These are phyloP conservation scores for Ajuga reptans DNA, from an alignment of 305 asterid species.

Conservation along the genomic window DNA sequence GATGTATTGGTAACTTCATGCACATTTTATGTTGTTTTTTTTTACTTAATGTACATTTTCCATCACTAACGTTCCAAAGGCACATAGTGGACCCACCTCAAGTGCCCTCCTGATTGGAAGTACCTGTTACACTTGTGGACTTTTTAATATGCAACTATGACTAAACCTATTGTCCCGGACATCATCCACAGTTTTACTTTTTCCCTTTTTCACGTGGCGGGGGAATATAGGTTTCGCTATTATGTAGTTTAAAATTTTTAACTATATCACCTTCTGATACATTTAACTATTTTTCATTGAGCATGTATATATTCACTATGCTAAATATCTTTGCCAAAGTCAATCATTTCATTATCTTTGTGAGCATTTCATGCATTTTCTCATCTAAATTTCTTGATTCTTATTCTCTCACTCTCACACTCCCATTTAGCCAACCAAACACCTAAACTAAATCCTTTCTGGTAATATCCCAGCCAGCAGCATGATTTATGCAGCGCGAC, in stretches of 20 bases:
- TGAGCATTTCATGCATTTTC: background rate
- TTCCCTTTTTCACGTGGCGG: background rate
- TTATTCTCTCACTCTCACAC: slow-evolving; percentile 3
- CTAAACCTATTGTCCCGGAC: background rate
- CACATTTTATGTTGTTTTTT: background rate
- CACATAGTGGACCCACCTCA: slow-evolving; percentile 4
- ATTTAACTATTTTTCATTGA: background rate
- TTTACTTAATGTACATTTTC: background rate
- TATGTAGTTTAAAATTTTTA: background rate
- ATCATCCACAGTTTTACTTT: background rate
- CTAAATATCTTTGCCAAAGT: background rate
- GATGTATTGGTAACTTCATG: slow-evolving; percentile 14
- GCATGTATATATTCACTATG: background rate
- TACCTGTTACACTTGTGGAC: background rate
- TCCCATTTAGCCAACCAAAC: background rate
- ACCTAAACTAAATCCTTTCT: slow-evolving; percentile 15
- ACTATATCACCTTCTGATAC: background rate
- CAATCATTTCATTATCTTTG: background rate
- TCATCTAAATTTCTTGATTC: slow-evolving; percentile 11
- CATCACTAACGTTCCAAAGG: slow-evolving; percentile 8
- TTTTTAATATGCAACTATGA: background rate
- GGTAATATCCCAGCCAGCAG: background rate
- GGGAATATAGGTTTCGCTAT: background rate
- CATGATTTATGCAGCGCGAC: background rate
- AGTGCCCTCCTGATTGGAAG: background rate